Evolutionary conservation across 2,329 filamentous ascomycete species (phyloP).

Genomic region (Cladosporium sp.): DNA sequence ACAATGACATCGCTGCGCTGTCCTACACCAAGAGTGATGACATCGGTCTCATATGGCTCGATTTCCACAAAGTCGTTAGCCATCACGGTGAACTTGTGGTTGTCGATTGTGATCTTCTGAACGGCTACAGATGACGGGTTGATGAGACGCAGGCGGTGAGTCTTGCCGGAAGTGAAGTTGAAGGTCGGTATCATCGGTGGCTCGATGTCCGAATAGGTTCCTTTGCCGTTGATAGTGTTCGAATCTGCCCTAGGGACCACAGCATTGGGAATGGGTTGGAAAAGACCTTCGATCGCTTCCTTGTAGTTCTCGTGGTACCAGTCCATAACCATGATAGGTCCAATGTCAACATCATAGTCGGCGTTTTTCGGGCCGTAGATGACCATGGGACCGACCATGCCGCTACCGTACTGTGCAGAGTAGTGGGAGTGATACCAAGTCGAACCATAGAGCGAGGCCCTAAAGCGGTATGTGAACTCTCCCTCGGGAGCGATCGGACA

Average conservation of each 20-base stretch:
- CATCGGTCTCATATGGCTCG: slow-evolving; percentile 43
- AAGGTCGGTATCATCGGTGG: slow-evolving; percentile 38
- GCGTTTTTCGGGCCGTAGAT: slow-evolving; percentile 35
- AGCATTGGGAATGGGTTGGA: slow-evolving; percentile 5
- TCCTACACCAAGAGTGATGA: slow-evolving; percentile 45
- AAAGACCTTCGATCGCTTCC: slow-evolving; percentile 25
- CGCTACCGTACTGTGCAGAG: slow-evolving; percentile 33
- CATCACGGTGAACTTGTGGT: slow-evolving; percentile 47
- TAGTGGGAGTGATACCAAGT: slow-evolving; percentile 44
- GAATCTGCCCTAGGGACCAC: slow-evolving; percentile 32
- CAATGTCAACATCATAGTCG: slow-evolving; percentile 36
- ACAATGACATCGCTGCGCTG: slow-evolving; percentile 47
- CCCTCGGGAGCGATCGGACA: slow-evolving; percentile 46
- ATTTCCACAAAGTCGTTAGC: slow-evolving; percentile 48
- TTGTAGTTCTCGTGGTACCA: slow-evolving; percentile 40
- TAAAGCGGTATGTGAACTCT: slow-evolving; percentile 44
- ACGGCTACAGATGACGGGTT: slow-evolving; percentile 46
- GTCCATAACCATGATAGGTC: slow-evolving; percentile 35
- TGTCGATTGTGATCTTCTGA: slow-evolving; percentile 48
- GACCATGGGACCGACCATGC: slow-evolving; percentile 35
- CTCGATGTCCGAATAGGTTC: slow-evolving; percentile 30
- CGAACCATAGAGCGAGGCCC: slow-evolving; percentile 41
- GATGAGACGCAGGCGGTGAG: slow-evolving; percentile 46
- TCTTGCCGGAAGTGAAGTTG: slow-evolving; percentile 45
- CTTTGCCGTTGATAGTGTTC: slow-evolving; percentile 34